A percentile compares a stretch with the other conserved stretches of the same genome.
phyloP scores from a whole-genome alignment of 140 eudicot genomes.

The Eryngium alpinum region DNA sequence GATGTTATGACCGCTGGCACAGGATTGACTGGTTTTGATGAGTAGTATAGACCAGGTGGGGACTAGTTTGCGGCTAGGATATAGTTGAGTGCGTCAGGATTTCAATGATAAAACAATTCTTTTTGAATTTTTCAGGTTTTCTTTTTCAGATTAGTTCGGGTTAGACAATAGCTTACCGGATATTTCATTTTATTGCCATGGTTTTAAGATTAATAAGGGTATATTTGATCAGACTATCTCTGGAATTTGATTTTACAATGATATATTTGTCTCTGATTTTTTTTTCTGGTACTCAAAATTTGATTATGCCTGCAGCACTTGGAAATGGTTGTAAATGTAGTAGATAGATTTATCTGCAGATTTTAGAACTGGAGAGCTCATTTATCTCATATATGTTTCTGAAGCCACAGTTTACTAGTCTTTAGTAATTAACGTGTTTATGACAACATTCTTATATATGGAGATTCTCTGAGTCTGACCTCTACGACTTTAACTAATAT shows the following conservation, averaged over 20 bases:
- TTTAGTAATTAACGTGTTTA: neutral
- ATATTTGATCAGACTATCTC: neutral
- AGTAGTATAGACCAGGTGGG: neutral
- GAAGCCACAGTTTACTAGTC: neutral
- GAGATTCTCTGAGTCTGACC: neutral
- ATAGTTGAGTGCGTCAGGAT: neutral
- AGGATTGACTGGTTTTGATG: neutral
- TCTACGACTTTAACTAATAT: too few species aligned
- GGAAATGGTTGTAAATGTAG: neutral
- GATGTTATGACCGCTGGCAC: conserved; percentile 3
- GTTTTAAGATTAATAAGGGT: neutral
- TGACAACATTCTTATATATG: neutral
- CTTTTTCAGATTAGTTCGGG: neutral
- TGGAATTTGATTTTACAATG: neutral
- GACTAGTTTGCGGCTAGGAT: neutral
- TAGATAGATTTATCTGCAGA: neutral
- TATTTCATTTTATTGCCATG: neutral
- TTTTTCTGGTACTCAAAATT: neutral
- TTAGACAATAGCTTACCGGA: neutral
- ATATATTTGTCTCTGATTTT: neutral
- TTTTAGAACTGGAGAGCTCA: neutral
- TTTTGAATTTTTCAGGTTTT: neutral
- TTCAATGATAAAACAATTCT: neutral
- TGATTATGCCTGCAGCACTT: neutral
- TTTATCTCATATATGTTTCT: neutral